Percentiles rank a stretch among this genome's conserved stretches.
Conservation (phyloP, 176 grass and related monocot species). For the Elymus sibiricus region DNA sequence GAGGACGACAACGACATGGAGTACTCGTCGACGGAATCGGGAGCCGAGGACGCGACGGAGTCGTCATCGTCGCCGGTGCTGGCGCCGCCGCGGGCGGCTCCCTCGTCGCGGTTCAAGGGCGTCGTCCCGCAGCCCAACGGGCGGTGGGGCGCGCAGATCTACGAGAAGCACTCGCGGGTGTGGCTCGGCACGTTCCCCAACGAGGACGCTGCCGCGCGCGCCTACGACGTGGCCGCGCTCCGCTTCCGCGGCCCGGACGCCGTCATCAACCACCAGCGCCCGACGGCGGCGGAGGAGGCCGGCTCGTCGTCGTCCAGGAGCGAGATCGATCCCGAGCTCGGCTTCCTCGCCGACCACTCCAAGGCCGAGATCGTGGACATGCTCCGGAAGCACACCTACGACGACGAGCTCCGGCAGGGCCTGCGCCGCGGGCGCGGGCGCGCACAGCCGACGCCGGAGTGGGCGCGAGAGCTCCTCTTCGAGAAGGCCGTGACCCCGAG, state of each 20-base stretch:
- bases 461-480: conserved; percentile 46
- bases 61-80: too few species aligned
- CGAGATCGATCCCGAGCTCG: conserved; percentile 48
- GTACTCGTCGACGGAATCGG: not conserved
- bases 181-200: conserved; percentile 84
- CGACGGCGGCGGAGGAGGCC: not conserved
- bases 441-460: conserved; percentile 23
- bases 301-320: not conserved
- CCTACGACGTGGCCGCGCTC: conserved; percentile 80
- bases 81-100: not conserved
- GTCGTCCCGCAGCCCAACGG: conserved; percentile 87
- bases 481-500: conserved; percentile 77
- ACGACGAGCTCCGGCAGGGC: conserved; percentile 55
- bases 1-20: not conserved
- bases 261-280: conserved; percentile 40
- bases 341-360: conserved; percentile 60
- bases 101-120: conserved; percentile 67
- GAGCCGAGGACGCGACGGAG: not conserved
- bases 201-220: conserved; percentile 51
- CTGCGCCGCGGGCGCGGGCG: conserved; percentile 13
- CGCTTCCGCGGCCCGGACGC: conserved; percentile 71
- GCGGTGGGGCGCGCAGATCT: conserved; percentile 83
- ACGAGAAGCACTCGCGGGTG: conserved; percentile 71
- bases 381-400: conserved; percentile 85
- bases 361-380: conserved; percentile 82